Evolutionary conservation across 768 basidiomycete species (phyloP).

Genomic region (Termitomyces sp.): DNA sequence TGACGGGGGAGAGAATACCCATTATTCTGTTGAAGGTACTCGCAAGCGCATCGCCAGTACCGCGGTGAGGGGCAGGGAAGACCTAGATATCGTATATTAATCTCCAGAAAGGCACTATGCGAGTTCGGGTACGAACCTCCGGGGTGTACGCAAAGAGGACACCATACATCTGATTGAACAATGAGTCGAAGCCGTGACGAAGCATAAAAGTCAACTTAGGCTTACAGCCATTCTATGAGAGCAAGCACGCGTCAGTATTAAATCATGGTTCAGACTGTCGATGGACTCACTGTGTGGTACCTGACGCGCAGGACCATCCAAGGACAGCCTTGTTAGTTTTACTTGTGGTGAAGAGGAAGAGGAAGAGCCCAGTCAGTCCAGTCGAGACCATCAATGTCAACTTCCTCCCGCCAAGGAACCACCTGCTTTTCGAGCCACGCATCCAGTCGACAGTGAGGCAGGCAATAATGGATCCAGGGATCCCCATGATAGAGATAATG

Average conservation of each 20-base stretch:
- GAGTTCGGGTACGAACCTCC: slow-evolving; percentile 26
- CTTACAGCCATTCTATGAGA: not conserved
- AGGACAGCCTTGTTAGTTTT: slow-evolving; percentile 33
- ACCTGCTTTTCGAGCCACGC: slow-evolving; percentile 23
- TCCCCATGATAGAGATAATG: slow-evolving; percentile 41
- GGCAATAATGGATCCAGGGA: slow-evolving; percentile 45
- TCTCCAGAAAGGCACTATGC: not conserved
- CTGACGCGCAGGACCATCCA: slow-evolving; percentile 42
- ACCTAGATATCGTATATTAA: slow-evolving; percentile 17
- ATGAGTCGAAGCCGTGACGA: slow-evolving; percentile 15
- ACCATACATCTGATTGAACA: not conserved
- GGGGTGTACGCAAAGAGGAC: slow-evolving; percentile 49
- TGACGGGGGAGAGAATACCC: slow-evolving; percentile 44
- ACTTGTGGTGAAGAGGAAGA: slow-evolving; percentile 50
- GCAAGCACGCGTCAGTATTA: too few species aligned
- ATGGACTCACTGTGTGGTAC: slow-evolving; percentile 32
- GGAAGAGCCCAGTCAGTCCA: slow-evolving; percentile 38
- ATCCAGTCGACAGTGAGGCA: slow-evolving; percentile 41
- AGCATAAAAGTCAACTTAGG: not conserved
- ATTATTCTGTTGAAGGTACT: slow-evolving; percentile 45
- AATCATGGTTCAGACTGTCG: too few species aligned
- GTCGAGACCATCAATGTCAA: slow-evolving; percentile 43
- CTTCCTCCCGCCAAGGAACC: slow-evolving; percentile 42
- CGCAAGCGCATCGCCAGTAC: slow-evolving; percentile 48
- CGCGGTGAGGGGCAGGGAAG: slow-evolving; percentile 53